Base-by-base conservation (phyloP, 805 yeast genomes). In the Sungouiella blattae region DNA sequence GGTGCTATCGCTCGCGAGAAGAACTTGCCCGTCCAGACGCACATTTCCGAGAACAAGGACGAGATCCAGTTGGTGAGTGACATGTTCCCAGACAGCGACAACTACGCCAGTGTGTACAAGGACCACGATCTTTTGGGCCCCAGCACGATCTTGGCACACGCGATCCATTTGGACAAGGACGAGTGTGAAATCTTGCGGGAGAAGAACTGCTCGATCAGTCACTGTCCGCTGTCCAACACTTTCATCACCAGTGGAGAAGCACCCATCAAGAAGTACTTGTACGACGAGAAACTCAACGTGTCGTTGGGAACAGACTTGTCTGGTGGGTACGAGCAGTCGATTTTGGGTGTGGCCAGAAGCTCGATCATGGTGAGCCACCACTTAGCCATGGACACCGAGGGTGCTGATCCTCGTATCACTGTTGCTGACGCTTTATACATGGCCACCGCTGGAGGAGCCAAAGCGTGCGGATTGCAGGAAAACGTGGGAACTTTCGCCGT, bases 191-290 rank as follows among this genome's bases (percentile, higher is more conserved):
- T 84, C 14, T 67, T 93, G 29, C 71, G 69, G 42, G 43, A 50
- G 12, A 71, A 74, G 14, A 62, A 75, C 5, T 64, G 87, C 21
- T 94, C 96, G 9, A 77, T 91, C 12, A 74, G 95, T 4, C 98
- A 93, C 60, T 91, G 98, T 62, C 98, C 98, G 2, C 78, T 87
- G 8, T 85, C 95, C 12, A 91, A 91, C 57, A 78, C 95, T 1
- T 78, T 93, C 12, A 72, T 91, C 38, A 80, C 95, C 0, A 82
- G 94, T 8, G 98, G 98, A 12, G 94, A 87, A 58, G 89, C 95
- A 6, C 82, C 87, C 13, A 77, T 91, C 8, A 73, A 83, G 46
- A 44, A 56, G 37, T 46, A 40, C 31, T 62, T 87, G 27, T 64
- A 88, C 36, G 69, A 80, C 30, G 71, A 73, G 26, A 76, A 73